A percentile compares a stretch with the other conserved stretches of the same genome.
These are phyloP conservation scores for Venturia nashicola DNA, from an alignment of 2,329 filamentous ascomycete genomes.

Conservation along the genomic window DNA sequence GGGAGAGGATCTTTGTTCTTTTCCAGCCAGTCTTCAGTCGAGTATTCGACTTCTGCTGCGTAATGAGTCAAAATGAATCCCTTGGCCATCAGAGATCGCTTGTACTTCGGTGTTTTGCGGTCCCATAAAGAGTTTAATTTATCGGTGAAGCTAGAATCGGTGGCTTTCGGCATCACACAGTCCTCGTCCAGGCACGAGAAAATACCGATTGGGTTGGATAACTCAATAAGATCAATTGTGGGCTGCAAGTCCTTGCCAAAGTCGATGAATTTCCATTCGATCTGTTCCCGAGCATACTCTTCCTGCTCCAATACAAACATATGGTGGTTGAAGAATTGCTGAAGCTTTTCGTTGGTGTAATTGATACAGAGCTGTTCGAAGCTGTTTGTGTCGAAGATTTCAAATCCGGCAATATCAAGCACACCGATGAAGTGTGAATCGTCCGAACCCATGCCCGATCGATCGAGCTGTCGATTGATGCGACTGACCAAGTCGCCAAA, in stretches of 20 bases:
- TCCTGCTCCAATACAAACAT: constrained; percentile 99
- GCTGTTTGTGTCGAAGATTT: constrained; percentile 98
- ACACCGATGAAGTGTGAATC: constrained; percentile 96
- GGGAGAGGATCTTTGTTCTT: constrained; percentile 99
- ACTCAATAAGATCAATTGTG: constrained; percentile 92
- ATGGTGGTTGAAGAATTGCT: constrained; percentile 99
- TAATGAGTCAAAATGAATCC: constrained; percentile 97
- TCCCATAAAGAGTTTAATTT: constrained; percentile 97
- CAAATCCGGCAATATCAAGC: constrained; percentile 96
- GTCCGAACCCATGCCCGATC: constrained; percentile 68
- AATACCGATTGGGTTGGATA: constrained; percentile 94
- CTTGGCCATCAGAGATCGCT: constrained; percentile 72
- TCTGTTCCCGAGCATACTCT: constrained; percentile 93
- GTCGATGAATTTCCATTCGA: constrained; percentile 99
- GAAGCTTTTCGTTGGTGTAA: constrained; percentile 97
- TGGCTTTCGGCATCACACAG: constrained; percentile 97
- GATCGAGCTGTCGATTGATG: constrained; percentile 85
- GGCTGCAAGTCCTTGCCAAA: constrained; percentile 95
- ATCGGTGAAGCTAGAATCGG: constrained; percentile 92
- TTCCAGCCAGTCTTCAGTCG: constrained; percentile 87
- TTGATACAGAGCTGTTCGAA: constrained; percentile 99
- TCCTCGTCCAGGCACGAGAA: constrained; percentile 98
- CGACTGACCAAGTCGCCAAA: constrained; percentile 86
- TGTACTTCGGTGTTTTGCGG: constrained; percentile 88
- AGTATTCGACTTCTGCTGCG: constrained; percentile 94